Evolutionary conservation across 2,329 filamentous ascomycete genomes (phyloP), one percentile per base, ranked within the genome.

Genomic region (Aureobasidium sp.): DNA sequence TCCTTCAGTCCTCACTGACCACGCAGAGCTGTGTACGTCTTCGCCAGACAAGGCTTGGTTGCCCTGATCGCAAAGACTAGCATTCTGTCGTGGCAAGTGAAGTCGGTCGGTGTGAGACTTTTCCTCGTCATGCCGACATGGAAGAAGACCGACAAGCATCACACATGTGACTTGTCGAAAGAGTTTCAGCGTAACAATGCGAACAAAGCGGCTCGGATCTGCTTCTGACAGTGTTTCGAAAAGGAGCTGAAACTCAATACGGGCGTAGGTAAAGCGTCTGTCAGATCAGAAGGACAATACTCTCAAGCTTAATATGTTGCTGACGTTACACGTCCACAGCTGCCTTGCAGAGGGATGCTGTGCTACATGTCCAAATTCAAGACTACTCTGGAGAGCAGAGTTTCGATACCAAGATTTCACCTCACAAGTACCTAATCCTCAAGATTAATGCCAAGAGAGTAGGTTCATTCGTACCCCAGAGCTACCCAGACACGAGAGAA

Each of bases 181-280:
- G 26, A 24, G 12, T 26, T 47, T 44, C 44, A 48, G 44, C 56
- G 44, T 44, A 48, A 59, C 43, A 41, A 48, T 26, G 32, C 39
- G 24, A 50, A 59, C 56, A 48, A 59, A 59, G 47, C 57, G 29
- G 29, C 24, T 32, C 29, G 9, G 34, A 20, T 20, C 20, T 20
- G 20, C 20, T 20, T 20, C 20, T 20, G 20, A 48, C 5, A 27
- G 55, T 48, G 44, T 20, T 47, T 44, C 48, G 15, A 15, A 32
- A 13, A 27, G 43, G 17, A 51, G 12, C 10, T 20, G 39, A 46
- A 15, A n/a, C 36, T 13, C 24, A 48, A 29, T 51, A 60, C 57
- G 57, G 15, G 15, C 57, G 57, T 60, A 60, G 57, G 57, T 60
- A 60, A 60, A 60, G 57, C 57, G 57, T 51, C 36, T 46, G 46